Evolutionary conservation across 768 basidiomycete species (phyloP).

Genomic region (Hortiboletus campestris): DNA sequence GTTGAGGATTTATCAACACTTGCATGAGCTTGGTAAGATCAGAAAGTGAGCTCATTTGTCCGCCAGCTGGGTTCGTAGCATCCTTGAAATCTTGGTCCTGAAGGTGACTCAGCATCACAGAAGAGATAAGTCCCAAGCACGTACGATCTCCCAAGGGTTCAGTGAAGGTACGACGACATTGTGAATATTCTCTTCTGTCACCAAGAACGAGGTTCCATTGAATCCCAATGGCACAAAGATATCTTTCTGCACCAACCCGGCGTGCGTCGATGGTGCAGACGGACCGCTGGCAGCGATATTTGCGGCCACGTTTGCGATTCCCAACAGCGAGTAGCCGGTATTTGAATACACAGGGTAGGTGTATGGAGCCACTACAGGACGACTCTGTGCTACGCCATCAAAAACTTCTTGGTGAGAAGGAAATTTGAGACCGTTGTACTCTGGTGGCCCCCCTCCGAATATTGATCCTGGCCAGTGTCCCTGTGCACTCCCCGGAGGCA

Average conservation of each 20-base stretch:
- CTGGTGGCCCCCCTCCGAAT: slow-evolving; percentile 28
- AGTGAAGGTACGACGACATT: slow-evolving; percentile 41
- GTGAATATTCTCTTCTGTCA: slow-evolving; percentile 35
- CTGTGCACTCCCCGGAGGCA: slow-evolving; percentile 33
- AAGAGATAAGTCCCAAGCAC: slow-evolving; percentile 4
- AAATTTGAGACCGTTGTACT: slow-evolving; percentile 30
- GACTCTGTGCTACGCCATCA: slow-evolving; percentile 36
- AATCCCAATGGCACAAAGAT: slow-evolving; percentile 48
- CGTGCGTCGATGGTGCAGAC: slow-evolving; percentile 33
- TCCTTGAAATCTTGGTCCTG: slow-evolving; percentile 42
- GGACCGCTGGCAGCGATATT: slow-evolving; percentile 17
- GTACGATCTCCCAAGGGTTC: slow-evolving; percentile 35
- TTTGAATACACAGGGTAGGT: slow-evolving; percentile 44
- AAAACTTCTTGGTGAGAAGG: slow-evolving; percentile 35
- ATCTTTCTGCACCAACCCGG: slow-evolving; percentile 45
- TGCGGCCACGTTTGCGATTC: slow-evolving; percentile 37
- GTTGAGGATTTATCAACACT: slow-evolving; percentile 42
- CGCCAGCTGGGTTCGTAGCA: slow-evolving; percentile 43
- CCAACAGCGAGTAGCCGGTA: slow-evolving; percentile 36
- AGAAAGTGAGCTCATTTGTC: slow-evolving; percentile 49
- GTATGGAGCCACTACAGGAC: slow-evolving; percentile 43
- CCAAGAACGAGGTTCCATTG: slow-evolving; percentile 42
- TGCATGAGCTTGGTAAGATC: slow-evolving; percentile 46
- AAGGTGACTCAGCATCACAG: neutral
- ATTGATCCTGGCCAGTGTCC: slow-evolving; percentile 41